Percentiles rank a stretch among this genome's conserved stretches.
These are phyloP conservation scores for Alloteropsis angusta DNA, from an alignment of 202 grass and related monocot genomes.

Conservation along the genomic window DNA sequence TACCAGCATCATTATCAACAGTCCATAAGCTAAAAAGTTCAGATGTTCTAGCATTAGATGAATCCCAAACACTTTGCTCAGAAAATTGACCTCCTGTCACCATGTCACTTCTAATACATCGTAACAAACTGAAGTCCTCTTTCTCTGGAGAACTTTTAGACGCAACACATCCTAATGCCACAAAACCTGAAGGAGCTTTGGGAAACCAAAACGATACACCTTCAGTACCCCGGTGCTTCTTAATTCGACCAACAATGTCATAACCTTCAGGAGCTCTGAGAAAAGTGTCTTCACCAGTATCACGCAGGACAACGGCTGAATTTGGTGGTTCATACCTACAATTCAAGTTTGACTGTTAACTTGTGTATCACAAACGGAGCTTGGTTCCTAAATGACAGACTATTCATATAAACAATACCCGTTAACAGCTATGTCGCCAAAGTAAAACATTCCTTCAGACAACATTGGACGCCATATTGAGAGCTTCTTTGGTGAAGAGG, in stretches of 20 bases:
- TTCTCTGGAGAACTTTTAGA: constrained; percentile 49
- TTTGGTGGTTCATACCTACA: constrained; percentile 88
- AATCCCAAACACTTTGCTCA: constrained; percentile 85
- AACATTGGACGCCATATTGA: constrained; percentile 90
- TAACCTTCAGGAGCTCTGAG: constrained; percentile 70
- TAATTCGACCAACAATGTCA: constrained; percentile 63
- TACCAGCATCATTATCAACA: constrained; percentile 60
- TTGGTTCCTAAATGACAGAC: constrained; percentile 9
- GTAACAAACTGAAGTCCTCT: constrained; percentile 62
- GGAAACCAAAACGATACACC: constrained; percentile 83
- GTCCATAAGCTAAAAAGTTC: constrained; percentile 90
- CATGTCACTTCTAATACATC: constrained; percentile 95
- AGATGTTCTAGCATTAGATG: constrained; percentile 53
- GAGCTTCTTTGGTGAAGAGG: constrained; percentile 60
- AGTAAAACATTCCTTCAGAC: constrained; percentile 70
- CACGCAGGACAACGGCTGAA: constrained; percentile 79
- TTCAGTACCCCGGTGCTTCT: constrained; percentile 72
- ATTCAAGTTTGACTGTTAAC: constrained; percentile 16
- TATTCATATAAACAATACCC: constrained; percentile 45
- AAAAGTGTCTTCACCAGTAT: constrained; percentile 61
- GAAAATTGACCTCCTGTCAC: constrained; percentile 72
- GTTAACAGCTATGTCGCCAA: constrained; percentile 84
- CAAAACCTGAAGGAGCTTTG: constrained; percentile 82
- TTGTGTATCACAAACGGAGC: constrained; percentile 6
- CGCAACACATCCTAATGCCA: constrained; percentile 79